Conservation (phyloP, 495 filamentous ascomycete genomes). For the Annulohypoxylon maeteangense region DNA sequence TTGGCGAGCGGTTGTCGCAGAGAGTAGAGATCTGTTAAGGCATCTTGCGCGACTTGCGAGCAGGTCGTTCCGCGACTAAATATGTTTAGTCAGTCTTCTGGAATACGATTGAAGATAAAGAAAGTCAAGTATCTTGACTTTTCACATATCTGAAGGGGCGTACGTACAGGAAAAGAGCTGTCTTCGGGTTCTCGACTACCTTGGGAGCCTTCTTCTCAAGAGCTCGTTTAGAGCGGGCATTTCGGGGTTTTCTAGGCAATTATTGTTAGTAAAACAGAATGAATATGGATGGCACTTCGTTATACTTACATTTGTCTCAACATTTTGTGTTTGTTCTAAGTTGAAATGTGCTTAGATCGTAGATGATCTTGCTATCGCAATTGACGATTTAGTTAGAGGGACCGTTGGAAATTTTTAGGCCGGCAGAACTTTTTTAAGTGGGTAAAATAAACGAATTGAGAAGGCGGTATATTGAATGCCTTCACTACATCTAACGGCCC, state of each 20-base stretch:
- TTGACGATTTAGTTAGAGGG: slow-evolving; percentile 23
- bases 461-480: slow-evolving; percentile 20
- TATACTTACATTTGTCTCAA: slow-evolving; percentile 36
- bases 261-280: slow-evolving; percentile 1
- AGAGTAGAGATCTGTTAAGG: slow-evolving; percentile 81
- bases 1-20: slow-evolving; percentile 81
- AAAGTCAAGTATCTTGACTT: not conserved
- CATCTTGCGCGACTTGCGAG: slow-evolving; percentile 79
- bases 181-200: slow-evolving; percentile 85
- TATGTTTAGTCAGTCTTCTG: not conserved
- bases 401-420: slow-evolving; percentile 37
- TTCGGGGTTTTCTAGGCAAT: slow-evolving; percentile 81
- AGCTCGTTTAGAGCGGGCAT: slow-evolving; percentile 91
- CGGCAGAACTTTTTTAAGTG: slow-evolving; percentile 37
- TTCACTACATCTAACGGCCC: not conserved
- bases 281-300: not conserved
- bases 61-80: slow-evolving; percentile 75
- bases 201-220: slow-evolving; percentile 94
- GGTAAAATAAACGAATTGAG: not conserved
- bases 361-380: slow-evolving; percentile 9
- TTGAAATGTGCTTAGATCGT: slow-evolving; percentile 3
- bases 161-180: slow-evolving; percentile 75
- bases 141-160: not conserved
- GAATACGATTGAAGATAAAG: not conserved
- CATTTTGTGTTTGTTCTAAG: slow-evolving; percentile 23